Percentiles rank a stretch among this genome's conserved stretches.
phyloP scores from a whole-genome alignment of 257 asterid species.

The Mitragyna speciosa region DNA sequence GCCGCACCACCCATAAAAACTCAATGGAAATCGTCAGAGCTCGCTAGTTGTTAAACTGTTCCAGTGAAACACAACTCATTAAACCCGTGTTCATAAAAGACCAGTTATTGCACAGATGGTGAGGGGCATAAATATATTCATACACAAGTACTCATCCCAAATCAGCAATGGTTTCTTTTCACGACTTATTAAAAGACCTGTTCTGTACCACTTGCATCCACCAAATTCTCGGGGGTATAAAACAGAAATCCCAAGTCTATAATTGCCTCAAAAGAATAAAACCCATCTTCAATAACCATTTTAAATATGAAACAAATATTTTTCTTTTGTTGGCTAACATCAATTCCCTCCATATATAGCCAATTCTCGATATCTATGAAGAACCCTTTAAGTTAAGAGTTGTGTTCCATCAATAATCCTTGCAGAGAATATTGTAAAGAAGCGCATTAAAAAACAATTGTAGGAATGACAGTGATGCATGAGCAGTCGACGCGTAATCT shows the following conservation, averaged over 20 bases:
- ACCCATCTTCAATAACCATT: conserved; percentile 11
- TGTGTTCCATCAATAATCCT: conserved; percentile 43
- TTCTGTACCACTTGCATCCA: conserved; percentile 2
- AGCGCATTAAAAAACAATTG: background rate
- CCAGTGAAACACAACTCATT: conserved; percentile 27
- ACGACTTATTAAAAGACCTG: background rate
- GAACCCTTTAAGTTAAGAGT: conserved; percentile 35
- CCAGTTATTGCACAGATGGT: conserved; percentile 7
- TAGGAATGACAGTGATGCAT: conserved; percentile 6
- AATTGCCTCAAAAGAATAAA: conserved; percentile 21
- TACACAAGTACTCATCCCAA: background rate
- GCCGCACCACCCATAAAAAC: conserved; percentile 14
- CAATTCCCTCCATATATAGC: conserved; percentile 19
- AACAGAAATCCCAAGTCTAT: background rate
- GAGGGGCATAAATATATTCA: conserved; percentile 5
- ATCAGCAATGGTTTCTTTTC: conserved; percentile 3
- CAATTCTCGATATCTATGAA: conserved; percentile 26
- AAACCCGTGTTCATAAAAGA: conserved; percentile 28
- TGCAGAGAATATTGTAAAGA: conserved; percentile 20
- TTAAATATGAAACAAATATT: conserved; percentile 6
- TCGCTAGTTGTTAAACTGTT: conserved; percentile 27
- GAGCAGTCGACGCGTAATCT: conserved; percentile 34
- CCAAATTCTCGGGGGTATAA: conserved; percentile 21
- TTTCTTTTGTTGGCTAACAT: conserved; percentile 22
- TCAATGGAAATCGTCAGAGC: conserved; percentile 11